Conservation (phyloP, 2,329 filamentous ascomycete species). For the Chrysoporthe deuterocubensis region DNA sequence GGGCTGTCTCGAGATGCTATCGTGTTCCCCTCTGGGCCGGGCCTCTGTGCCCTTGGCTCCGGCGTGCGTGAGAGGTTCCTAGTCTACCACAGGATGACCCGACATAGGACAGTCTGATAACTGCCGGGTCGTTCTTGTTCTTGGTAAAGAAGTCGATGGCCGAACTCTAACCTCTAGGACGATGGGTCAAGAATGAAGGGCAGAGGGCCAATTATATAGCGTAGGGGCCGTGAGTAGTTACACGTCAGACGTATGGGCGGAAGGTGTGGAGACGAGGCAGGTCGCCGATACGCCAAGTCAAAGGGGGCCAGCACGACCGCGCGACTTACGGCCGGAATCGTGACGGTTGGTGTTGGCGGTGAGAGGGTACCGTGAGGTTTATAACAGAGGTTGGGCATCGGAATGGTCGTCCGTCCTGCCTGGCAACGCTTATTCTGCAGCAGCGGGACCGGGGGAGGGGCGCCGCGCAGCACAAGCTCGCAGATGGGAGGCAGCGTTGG, state of each 20-base stretch:
- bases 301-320: neutral
- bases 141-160: neutral
- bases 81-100: neutral
- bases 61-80: neutral
- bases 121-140: constrained; percentile 4
- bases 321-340: neutral
- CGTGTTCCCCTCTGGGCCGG: neutral
- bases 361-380: too few species aligned
- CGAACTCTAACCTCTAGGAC: neutral
- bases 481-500: too few species aligned
- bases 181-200: neutral
- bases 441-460: too few species aligned
- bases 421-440: too few species aligned
- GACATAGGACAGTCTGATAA: constrained; percentile 25
- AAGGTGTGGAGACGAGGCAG: constrained; percentile 12
- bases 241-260: neutral
- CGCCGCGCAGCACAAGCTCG: too few species aligned
- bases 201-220: neutral
- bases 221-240: neutral
- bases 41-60: neutral
- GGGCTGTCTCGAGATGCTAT: neutral
- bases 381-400: too few species aligned
- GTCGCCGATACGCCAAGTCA: constrained; percentile 22
- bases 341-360: too few species aligned
- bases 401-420: too few species aligned